phyloP scores from a whole-genome alignment of 345 rosid species.

The Jatropha curcas region DNA sequence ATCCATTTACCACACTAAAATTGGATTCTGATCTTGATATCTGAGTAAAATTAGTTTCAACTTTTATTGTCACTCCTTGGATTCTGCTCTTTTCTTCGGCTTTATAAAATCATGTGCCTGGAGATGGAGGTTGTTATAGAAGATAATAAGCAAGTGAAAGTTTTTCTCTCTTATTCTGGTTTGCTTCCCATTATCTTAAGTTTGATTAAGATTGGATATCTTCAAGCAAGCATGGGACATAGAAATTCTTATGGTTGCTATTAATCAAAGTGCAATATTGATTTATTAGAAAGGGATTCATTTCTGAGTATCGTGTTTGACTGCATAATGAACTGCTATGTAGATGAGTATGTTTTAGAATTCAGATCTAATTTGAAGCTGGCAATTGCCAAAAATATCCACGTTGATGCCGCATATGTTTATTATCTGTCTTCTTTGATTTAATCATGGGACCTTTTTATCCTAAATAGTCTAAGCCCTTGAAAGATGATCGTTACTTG shows the following conservation, averaged over 20 bases:
- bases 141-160: background rate
- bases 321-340: background rate
- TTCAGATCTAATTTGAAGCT: background rate
- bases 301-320: background rate
- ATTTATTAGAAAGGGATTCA: background rate
- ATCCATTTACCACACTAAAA: background rate
- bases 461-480: background rate
- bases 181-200: conserved; percentile 4
- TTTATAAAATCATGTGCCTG: background rate
- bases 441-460: background rate
- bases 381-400: background rate
- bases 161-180: conserved; percentile 2
- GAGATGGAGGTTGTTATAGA: background rate
- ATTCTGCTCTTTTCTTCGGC: background rate
- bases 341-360: conserved; percentile 6
- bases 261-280: background rate
- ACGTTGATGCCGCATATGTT: background rate
- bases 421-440: background rate
- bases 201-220: background rate
- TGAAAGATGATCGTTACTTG: background rate
- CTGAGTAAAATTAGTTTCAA: background rate
- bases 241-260: background rate
- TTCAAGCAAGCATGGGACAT: conserved; percentile 3
- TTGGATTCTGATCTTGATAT: background rate
- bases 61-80: background rate